phyloP scores from a whole-genome alignment of 805 yeast genomes.

The Yarrowia sp. region DNA sequence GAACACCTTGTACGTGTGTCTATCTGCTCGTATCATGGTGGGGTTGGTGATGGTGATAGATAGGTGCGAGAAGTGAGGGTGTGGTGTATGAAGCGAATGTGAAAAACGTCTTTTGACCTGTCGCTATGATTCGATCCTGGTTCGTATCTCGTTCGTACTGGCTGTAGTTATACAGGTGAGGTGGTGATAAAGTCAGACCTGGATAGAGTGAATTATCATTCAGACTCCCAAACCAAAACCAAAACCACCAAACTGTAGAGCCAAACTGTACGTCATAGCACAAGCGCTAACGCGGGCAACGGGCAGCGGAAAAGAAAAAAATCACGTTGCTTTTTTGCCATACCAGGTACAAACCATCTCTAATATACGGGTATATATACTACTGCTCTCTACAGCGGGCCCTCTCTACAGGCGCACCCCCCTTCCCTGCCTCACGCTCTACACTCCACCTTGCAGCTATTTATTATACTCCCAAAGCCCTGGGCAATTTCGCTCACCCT shows the following conservation, averaged over 20 bases:
- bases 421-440: neutral
- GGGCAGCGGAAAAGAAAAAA: neutral
- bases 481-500: neutral
- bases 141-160: neutral
- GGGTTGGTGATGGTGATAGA: neutral
- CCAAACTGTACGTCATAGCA: neutral
- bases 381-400: too few species aligned
- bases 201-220: constrained; percentile 15
- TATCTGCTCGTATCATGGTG: constrained; percentile 31
- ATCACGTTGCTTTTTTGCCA: neutral
- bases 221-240: neutral
- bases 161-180: neutral
- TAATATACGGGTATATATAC: too few species aligned
- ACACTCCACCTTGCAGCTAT: neutral
- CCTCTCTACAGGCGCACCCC: neutral
- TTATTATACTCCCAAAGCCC: neutral
- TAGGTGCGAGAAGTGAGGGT: neutral
- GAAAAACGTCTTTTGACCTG: neutral
- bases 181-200: constrained; percentile 12
- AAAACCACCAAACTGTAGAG: neutral
- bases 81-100: neutral
- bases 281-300: neutral
- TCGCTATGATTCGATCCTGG: too few species aligned
- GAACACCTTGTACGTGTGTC: constrained; percentile 59
- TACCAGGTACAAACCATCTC: too few species aligned